Base-by-base conservation (phyloP, 768 basidiomycete species). In the Mycena vulgaris region DNA sequence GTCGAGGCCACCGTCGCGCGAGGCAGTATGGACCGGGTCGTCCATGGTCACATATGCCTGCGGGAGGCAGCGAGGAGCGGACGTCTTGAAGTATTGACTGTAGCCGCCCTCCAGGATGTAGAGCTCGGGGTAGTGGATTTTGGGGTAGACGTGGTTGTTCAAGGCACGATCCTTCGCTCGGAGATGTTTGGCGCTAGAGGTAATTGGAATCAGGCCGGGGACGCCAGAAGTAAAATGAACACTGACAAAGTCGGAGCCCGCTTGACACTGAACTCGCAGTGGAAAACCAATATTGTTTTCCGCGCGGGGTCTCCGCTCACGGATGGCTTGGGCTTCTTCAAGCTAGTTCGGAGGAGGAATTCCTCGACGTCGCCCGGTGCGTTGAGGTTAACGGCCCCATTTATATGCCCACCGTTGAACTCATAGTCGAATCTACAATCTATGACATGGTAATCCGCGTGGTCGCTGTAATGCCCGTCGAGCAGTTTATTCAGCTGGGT, bases 341-440 rank as follows among this genome's bases (percentile, higher is more conserved):
- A 78, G 68, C 80, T 84, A 27, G 81, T 76, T 5, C 91, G 86
- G 47, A 99, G 89, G 42, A 99, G 82, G 57, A 94, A 87, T 59
- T 94, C 91, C 78, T 98, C 96, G 47, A 98, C 88, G 52, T 88
- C 90, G 31, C 86, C 79, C 16, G 92, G 91, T 19, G 91, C 94
- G 79, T 95, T 95, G 77, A 99, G 90, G 79, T 98, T 99, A 79
- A 96, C 86, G 9, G 98, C 97, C 17, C 96, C 94, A 13, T 89
- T 89, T 72, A 99, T 90, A 83, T 99, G 98, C 0, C 98, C 98
- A 11, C 98, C 98, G 56, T 87, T 86, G 80, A 92, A 98, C 82
- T 99, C 98, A 77, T 98, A 99, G 71, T 96, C 95, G 80, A 99
- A 99, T 48, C 98, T 93, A 80, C 98, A 99, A 82, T 99, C 98